Evolutionary conservation across 2,329 filamentous ascomycete genomes (phyloP).

Genomic region (Aspergillus brunneoviolaceus): DNA sequence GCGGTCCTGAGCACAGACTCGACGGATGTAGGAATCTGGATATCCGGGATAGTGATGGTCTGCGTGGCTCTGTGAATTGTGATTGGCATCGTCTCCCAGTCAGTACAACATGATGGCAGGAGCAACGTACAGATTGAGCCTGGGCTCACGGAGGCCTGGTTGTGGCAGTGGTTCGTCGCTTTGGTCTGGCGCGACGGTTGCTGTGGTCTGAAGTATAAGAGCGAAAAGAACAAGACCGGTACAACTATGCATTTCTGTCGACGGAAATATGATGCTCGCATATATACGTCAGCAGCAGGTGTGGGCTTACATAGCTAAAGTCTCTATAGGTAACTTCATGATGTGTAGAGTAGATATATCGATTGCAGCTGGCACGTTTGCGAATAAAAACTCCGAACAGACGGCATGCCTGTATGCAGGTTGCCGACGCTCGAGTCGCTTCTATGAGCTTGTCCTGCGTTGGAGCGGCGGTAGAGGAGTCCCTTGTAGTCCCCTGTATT

Average conservation of each 20-base stretch:
- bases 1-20: conserved; percentile 26
- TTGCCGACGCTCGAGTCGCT: not conserved
- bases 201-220: not conserved
- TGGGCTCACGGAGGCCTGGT: not conserved
- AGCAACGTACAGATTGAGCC: not conserved
- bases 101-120: too few relatives aligned
- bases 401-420: not conserved
- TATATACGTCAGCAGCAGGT: not conserved
- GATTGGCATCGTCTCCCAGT: not conserved
- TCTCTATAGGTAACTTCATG: not conserved
- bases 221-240: not conserved
- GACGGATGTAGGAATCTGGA: conserved; percentile 22
- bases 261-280: not conserved
- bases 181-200: not conserved
- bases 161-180: not conserved
- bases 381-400: not conserved
- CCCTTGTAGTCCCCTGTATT: too few relatives aligned
- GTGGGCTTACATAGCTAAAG: not conserved
- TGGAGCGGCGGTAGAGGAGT: not conserved
- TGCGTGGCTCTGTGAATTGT: not conserved
- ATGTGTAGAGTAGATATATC: not conserved
- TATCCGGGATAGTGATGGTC: not conserved
- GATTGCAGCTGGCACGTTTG: not conserved
- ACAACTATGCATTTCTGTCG: not conserved
- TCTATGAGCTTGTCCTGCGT: not conserved